phyloP scores from a whole-genome alignment of 2,329 filamentous ascomycete genomes.

The Dothideomycetes sp. region DNA sequence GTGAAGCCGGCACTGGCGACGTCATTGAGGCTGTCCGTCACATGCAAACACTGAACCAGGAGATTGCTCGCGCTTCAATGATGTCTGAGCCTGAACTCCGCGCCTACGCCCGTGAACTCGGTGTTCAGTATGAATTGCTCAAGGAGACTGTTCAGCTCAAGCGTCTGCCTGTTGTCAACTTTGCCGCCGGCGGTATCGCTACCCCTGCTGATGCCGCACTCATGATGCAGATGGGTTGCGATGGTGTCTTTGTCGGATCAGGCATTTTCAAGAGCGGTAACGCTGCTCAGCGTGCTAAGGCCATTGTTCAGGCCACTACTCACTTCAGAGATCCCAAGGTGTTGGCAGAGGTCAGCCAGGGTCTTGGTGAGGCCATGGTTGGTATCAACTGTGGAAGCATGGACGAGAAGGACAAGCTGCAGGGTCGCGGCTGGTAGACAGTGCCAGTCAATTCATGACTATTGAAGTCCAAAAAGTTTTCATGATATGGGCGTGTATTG shows the following conservation, averaged over 20 bases:
- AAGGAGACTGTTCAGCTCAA: slow-evolving; percentile 81
- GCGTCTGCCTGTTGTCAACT: slow-evolving; percentile 90
- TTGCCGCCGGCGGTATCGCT: slow-evolving; percentile 97
- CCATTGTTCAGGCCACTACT: slow-evolving; percentile 89
- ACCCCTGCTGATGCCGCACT: slow-evolving; percentile 93
- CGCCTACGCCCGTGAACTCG: slow-evolving; percentile 71
- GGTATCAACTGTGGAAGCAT: slow-evolving; percentile 80
- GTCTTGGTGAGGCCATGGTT: slow-evolving; percentile 95
- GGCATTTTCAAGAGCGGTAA: slow-evolving; percentile 97
- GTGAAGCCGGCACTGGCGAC: slow-evolving; percentile 93
- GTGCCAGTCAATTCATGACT: not conserved
- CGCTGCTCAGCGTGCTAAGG: slow-evolving; percentile 78
- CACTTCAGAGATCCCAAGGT: slow-evolving; percentile 81
- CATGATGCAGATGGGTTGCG: slow-evolving; percentile 98
- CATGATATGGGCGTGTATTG: too few relatives aligned
- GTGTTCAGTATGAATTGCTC: slow-evolving; percentile 67
- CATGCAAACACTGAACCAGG: slow-evolving; percentile 79
- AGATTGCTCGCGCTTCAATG: slow-evolving; percentile 63
- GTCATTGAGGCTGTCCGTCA: slow-evolving; percentile 94
- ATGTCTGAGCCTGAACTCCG: slow-evolving; percentile 66
- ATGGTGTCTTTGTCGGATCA: slow-evolving; percentile 92
- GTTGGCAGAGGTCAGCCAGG: slow-evolving; percentile 76
- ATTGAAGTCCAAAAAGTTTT: too few relatives aligned
- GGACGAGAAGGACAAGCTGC: slow-evolving; percentile 71
- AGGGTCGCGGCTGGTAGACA: slow-evolving; percentile 70